phyloP scores from a whole-genome alignment of 1,284 basidiomycete genomes.

The Schizopora paradoxa region DNA sequence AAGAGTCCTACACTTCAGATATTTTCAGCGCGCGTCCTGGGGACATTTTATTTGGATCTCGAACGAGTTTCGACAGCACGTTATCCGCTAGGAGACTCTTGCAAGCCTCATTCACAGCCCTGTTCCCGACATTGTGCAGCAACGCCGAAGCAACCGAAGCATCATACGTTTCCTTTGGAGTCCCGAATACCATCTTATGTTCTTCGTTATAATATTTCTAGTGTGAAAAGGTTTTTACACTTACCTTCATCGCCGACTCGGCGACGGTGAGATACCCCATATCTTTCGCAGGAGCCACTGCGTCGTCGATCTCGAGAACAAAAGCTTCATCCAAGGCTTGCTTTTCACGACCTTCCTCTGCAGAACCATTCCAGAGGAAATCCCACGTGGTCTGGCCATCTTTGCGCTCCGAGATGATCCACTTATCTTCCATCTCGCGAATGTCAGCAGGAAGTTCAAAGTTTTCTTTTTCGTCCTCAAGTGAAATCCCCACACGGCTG shows the following conservation, averaged over 20 bases:
- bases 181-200: conserved; percentile 69
- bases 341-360: conserved; percentile 74
- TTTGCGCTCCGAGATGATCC: conserved; percentile 34
- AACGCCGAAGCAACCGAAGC: conserved; percentile 49
- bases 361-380: conserved; percentile 62
- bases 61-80: conserved; percentile 58
- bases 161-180: conserved; percentile 62
- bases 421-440: conserved; percentile 41
- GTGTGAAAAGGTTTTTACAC: neutral
- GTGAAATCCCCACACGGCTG: conserved; percentile 55
- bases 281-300: conserved; percentile 20
- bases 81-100: conserved; percentile 55
- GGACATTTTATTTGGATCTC: conserved; percentile 52
- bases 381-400: conserved; percentile 41
- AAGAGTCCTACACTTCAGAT: conserved; percentile 50
- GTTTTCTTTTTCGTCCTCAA: conserved; percentile 34
- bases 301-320: conserved; percentile 38
- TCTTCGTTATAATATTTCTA: conserved; percentile 8
- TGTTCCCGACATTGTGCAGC: conserved; percentile 50
- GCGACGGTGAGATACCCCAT: conserved; percentile 45
- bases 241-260: conserved; percentile 68
- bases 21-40: conserved; percentile 72
- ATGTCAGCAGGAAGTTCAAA: conserved; percentile 42
- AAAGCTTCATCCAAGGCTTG: conserved; percentile 55
- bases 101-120: conserved; percentile 46